Evolutionary conservation across 1,284 basidiomycete genomes (phyloP), one percentile per base, ranked within the genome.

Genomic region (Trichosporon faecale): DNA sequence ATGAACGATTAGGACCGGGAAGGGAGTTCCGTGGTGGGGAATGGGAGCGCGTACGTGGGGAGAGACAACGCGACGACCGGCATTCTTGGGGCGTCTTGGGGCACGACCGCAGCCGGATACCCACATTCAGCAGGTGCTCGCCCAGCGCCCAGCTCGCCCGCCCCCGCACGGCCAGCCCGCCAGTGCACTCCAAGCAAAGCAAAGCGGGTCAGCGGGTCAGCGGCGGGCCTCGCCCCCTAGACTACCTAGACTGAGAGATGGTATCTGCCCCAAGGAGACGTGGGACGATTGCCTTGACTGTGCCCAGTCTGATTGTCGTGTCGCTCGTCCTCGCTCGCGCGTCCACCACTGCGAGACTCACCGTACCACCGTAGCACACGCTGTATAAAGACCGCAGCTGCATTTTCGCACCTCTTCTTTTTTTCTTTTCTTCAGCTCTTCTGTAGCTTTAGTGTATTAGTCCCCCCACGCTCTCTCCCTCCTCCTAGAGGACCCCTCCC

Each of bases 381-480:
- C 57, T 31, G 57, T 61, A 61, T 65, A 65, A 65, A 49, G 46
- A 29, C 40, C n/a, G 16, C 12, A 25, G 37, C 64, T 3, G 21
- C 25, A 25, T 31, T 61, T 61, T 61, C 57, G 57, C 57, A 12
- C 65, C 29, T 37, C 23, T 27, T 52, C 57, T 60, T 46, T 67
- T 67, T 60, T 65, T 65, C 63, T 70, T 70, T 69, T 69, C 68
- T 66, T 65, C 49, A 70, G 69, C 71, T 72, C 69, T 46, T 61
- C 57, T 72, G 71, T 68, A 72, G 71, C 69, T 72, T 70, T 72
- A 72, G 71, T 72, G 57, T 66, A 65, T 68, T 57, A 57, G 64
- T 52, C 64, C 68, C 52, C 57, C 61, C 65, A 37, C 44, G 40
- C 52, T 60, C 66, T 33, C 61, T 69, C 60, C 44, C 60, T 64